phyloP scores from a whole-genome alignment of 1,284 basidiomycete genomes.

The Fomitopsis pinicola region DNA sequence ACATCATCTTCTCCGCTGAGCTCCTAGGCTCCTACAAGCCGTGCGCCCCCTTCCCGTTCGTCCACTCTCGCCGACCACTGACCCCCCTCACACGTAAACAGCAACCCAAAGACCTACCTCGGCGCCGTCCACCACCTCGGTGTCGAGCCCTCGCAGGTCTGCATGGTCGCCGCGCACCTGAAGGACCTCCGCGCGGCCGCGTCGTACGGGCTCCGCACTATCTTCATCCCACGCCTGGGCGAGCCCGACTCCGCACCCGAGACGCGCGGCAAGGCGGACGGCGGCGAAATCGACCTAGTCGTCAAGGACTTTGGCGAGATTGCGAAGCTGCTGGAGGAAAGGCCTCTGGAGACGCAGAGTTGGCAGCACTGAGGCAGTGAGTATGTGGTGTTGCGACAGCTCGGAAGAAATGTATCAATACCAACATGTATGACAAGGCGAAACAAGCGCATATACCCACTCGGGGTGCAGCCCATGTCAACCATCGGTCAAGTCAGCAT shows the following conservation, averaged over 20 bases:
- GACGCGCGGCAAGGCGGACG: conserved; percentile 20
- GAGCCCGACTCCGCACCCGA: conserved; percentile 35
- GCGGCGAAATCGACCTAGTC: conserved; percentile 27
- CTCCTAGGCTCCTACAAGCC: conserved; percentile 61
- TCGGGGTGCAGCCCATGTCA: too few species aligned
- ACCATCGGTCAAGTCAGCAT: too few species aligned
- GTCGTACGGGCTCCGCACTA: conserved; percentile 47
- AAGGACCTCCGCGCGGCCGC: conserved; percentile 53
- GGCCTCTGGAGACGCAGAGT: neutral
- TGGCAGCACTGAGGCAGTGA: neutral
- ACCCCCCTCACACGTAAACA: conserved; percentile 19
- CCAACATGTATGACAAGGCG: too few species aligned
- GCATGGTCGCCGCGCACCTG: conserved; percentile 63
- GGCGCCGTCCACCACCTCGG: conserved; percentile 49
- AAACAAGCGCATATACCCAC: too few species aligned
- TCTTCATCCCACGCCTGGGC: conserved; percentile 46
- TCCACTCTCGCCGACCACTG: neutral
- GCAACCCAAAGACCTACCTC: conserved; percentile 49
- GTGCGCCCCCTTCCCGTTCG: conserved; percentile 28
- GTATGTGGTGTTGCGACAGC: neutral
- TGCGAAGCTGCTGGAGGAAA: conserved; percentile 10
- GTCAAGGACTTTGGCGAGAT: conserved; percentile 26
- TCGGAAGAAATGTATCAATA: too few species aligned
- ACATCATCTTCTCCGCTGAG: conserved; percentile 55
- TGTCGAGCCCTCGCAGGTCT: conserved; percentile 34